These are phyloP conservation scores for Triticum timopheevii DNA, from an alignment of 176 grass and related monocot species.

Conservation along the genomic window DNA sequence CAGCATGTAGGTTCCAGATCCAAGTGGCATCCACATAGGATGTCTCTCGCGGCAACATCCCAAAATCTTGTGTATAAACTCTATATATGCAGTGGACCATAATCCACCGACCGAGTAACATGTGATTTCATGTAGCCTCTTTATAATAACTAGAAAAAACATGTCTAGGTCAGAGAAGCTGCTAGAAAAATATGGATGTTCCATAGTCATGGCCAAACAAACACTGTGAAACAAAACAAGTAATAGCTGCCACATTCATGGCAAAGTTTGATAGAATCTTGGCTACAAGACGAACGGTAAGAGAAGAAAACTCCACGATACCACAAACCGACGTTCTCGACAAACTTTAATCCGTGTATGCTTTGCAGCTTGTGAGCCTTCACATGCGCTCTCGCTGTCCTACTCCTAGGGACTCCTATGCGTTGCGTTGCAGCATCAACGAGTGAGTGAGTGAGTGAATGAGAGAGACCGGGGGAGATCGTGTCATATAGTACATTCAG, in stretches of 20 bases:
- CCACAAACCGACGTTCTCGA: conserved; percentile 8
- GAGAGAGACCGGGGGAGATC: neutral
- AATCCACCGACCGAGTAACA: neutral
- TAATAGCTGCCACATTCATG: neutral
- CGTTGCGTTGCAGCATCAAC: neutral
- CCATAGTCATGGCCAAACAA: too few species aligned
- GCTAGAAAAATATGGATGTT: neutral
- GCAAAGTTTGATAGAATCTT: neutral
- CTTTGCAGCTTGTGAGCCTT: conserved; percentile 14
- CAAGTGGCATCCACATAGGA: neutral
- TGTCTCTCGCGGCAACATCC: neutral
- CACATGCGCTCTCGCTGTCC: conserved; percentile 31
- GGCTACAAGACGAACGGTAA: neutral
- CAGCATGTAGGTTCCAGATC: too few species aligned
- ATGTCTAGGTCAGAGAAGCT: neutral
- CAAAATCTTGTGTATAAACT: neutral
- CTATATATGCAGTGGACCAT: neutral
- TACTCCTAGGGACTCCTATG: neutral
- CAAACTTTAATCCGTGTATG: neutral
- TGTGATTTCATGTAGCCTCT: neutral
- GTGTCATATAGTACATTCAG: neutral
- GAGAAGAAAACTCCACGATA: neutral
- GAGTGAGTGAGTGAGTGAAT: neutral
- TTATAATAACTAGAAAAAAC: neutral
- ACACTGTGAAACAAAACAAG: neutral